Evolutionary conservation across 73 alveolate species (phyloP).

Genomic region (Tetrahymena thermophila): DNA sequence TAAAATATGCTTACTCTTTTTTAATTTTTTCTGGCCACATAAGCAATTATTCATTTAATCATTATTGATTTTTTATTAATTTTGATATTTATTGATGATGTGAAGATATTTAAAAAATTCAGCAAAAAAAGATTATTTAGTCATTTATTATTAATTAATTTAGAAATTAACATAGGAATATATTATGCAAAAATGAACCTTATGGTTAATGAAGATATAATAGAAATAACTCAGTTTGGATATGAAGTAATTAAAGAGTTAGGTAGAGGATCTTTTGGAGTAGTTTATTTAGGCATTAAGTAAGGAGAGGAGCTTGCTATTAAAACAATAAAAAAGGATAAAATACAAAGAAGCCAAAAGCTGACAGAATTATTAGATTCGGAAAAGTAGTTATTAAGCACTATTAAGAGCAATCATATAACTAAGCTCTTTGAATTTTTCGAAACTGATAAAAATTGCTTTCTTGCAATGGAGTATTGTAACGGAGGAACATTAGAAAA

Average conservation of each 20-base stretch:
- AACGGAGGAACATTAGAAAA: background rate
- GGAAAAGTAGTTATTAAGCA: background rate
- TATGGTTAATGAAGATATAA: background rate
- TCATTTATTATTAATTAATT: too few species aligned
- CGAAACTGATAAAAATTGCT: background rate
- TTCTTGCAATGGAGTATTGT: background rate
- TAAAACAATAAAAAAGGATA: background rate
- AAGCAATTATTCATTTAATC: background rate
- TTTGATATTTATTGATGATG: too few species aligned
- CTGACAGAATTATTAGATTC: background rate
- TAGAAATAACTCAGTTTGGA: background rate
- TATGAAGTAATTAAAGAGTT: background rate
- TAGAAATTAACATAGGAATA: too few species aligned
- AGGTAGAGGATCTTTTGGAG: background rate
- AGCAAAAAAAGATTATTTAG: too few species aligned
- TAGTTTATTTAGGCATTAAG: background rate
- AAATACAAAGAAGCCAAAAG: background rate
- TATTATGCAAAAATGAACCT: background rate
- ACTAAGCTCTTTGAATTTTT: background rate
- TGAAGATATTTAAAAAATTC: too few species aligned
- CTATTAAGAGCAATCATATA: background rate
- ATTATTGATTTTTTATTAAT: too few species aligned
- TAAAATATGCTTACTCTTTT: too few species aligned
- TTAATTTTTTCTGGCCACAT: background rate
- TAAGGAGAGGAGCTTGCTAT: background rate